phyloP scores from a whole-genome alignment of 306 rosid species.

The Cercis canadensis region DNA sequence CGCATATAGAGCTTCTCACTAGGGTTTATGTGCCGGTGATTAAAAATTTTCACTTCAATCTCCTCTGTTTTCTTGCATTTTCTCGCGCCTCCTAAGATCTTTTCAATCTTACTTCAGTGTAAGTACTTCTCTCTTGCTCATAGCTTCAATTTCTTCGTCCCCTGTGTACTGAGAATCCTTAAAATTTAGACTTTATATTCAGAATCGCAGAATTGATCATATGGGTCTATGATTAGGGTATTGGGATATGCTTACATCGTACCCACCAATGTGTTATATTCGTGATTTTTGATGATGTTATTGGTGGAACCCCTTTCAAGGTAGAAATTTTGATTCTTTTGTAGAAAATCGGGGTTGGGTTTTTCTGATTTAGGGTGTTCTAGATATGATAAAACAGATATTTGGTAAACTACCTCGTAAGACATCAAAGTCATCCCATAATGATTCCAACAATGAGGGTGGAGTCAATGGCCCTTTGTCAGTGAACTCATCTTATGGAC shows the following conservation, averaged over 20 bases:
- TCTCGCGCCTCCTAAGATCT: conserved; percentile 24
- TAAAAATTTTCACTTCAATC: conserved; percentile 29
- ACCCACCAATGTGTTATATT: not conserved
- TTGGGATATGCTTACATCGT: conserved; percentile 17
- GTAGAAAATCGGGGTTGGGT: not conserved
- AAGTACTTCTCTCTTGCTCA: conserved; percentile 37
- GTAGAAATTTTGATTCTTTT: conserved; percentile 28
- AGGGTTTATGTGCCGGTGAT: conserved; percentile 40
- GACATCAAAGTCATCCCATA: conserved; percentile 54
- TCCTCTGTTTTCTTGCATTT: conserved; percentile 28
- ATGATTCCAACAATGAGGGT: conserved; percentile 46
- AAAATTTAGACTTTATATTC: not conserved
- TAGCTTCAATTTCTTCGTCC: conserved; percentile 24
- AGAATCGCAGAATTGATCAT: not conserved
- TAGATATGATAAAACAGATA: conserved; percentile 68
- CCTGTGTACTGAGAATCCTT: conserved; percentile 5
- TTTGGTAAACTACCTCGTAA: conserved; percentile 61
- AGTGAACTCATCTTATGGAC: conserved; percentile 46
- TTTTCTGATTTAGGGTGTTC: conserved; percentile 32
- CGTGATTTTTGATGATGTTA: conserved; percentile 45
- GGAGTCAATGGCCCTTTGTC: conserved; percentile 46
- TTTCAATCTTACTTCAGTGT: conserved; percentile 32
- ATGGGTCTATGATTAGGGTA: conserved; percentile 26
- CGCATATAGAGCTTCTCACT: conserved; percentile 16
- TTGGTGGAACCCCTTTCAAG: conserved; percentile 14